A percentile compares a stretch with the other conserved stretches of the same genome.
These are phyloP conservation scores for Pseudocercospora cruenta DNA, from an alignment of 2,329 filamentous ascomycete species.

Conservation along the genomic window DNA sequence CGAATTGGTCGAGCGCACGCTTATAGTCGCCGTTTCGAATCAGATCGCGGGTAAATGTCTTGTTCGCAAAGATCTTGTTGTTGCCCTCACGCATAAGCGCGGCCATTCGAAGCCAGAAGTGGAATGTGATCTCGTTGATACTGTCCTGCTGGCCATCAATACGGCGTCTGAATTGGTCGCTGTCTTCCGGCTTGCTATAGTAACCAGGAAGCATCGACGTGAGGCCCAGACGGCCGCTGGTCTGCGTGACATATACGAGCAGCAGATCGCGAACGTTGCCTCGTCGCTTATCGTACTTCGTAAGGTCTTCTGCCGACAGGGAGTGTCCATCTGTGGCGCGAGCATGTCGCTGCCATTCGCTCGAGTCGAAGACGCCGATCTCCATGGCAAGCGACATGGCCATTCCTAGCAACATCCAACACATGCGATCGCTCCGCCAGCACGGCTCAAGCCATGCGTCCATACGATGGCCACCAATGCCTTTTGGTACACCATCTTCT, in stretches of 20 bases:
- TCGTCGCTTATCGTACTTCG: constrained; percentile 74
- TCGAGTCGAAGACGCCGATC: constrained; percentile 91
- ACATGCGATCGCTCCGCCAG: constrained; percentile 90
- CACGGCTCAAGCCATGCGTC: constrained; percentile 96
- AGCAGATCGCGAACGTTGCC: constrained; percentile 83
- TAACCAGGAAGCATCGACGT: constrained; percentile 82
- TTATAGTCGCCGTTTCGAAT: constrained; percentile 86
- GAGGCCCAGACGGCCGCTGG: constrained; percentile 88
- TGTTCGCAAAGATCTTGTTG: constrained; percentile 82
- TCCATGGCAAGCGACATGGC: constrained; percentile 90
- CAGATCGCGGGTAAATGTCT: constrained; percentile 83
- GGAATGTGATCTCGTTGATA: constrained; percentile 62
- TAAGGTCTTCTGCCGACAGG: constrained; percentile 62
- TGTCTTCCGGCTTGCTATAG: constrained; percentile 43
- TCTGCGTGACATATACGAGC: constrained; percentile 87
- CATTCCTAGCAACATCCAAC: constrained; percentile 94
- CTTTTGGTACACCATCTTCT: constrained; percentile 55
- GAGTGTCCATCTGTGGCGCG: constrained; percentile 46
- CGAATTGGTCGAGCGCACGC: constrained; percentile 77
- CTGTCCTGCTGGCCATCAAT: constrained; percentile 34
- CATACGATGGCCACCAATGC: constrained; percentile 80
- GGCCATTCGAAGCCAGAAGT: constrained; percentile 93
- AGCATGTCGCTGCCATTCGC: constrained; percentile 63
- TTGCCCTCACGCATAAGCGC: constrained; percentile 91
- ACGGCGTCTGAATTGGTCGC: constrained; percentile 35